Evolutionary conservation across 331 rosid genomes (phyloP), one percentile per base, ranked within the genome.

Genomic region (Quercus lobata): DNA sequence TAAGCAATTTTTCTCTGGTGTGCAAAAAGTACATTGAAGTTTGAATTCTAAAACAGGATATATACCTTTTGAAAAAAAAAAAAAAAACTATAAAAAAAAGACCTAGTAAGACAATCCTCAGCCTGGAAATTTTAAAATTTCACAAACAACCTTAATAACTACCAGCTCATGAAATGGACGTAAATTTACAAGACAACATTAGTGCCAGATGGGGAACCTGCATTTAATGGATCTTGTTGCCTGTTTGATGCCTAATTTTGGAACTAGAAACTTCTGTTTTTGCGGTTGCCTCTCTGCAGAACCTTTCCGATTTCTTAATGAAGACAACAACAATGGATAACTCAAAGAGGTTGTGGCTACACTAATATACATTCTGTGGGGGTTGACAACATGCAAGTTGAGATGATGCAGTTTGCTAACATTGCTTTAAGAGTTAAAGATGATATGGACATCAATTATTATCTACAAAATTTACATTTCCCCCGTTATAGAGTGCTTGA

Each of bases 391-490:
- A 41, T 41, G 46, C 57, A 49, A 73, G 57, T 70, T 22, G 61
- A 75, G 7, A n/a, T 55, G 37, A 32, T 6, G 3, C 29, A 75
- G 73, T 16, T 55, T 46, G 16, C 17, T 37, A 74, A 55, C 55
- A 32, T 37, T 41, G 62, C 54, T 30, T 74, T 65, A 53, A 73
- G 79, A 80, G 79, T 58, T 83, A 81, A 83, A 53, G 34, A 55
- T 81, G 71, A 73, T 73, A 71, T 73, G 61, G 6, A 73, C 78
- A 65, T 55, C 41, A 70, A 78, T 66, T 56, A 65, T 57, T 62
- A 74, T 85, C 85, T 80, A 83, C 76, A 68, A 81, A 83, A 76
- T 79, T 72, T 86, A 80, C 84, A 71, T 71, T 41, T 62, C 7
- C 22, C 62, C 41, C 24, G 66, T 78, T 73, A 81, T 29, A 61